Evolutionary conservation across 352 stramenopile species (phyloP).

Genomic region (Phytophthora europaea): DNA sequence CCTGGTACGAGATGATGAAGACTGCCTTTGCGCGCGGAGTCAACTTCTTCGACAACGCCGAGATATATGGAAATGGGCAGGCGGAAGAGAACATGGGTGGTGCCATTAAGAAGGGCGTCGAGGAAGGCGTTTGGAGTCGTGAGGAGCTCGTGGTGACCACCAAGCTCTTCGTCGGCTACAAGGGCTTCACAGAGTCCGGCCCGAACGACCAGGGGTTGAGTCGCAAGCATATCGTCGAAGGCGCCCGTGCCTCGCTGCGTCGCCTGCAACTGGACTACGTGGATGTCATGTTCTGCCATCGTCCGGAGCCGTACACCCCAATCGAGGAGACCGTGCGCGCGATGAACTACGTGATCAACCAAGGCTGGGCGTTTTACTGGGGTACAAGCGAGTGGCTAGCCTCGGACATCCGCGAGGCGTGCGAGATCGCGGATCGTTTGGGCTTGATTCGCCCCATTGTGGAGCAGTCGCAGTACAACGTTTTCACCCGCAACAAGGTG

Average conservation of each 20-base stretch:
- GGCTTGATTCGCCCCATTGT: conserved; percentile 35
- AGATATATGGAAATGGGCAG: conserved; percentile 21
- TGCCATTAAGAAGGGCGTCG: conserved; percentile 41
- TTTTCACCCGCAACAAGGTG: conserved; percentile 56
- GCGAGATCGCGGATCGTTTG: conserved; percentile 14
- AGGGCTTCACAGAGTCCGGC: background rate
- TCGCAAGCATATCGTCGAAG: conserved; percentile 63
- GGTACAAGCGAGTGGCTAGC: conserved; percentile 14
- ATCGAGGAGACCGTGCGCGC: conserved; percentile 67
- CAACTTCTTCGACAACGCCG: conserved; percentile 8
- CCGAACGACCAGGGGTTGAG: conserved; percentile 46
- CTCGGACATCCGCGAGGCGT: conserved; percentile 8
- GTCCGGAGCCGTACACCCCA: conserved; percentile 56
- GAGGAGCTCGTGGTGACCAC: conserved; percentile 29
- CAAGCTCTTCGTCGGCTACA: conserved; percentile 32
- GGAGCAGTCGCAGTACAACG: conserved; percentile 67
- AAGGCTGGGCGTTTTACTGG: conserved; percentile 19
- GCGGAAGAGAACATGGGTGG: conserved; percentile 30
- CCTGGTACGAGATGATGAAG: conserved; percentile 2
- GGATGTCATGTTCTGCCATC: conserved; percentile 74
- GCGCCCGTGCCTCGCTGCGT: conserved; percentile 48
- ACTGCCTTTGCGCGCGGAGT: background rate
- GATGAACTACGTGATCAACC: conserved; percentile 61
- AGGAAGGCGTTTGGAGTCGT: conserved; percentile 28
- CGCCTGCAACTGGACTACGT: conserved; percentile 46